Conservation (phyloP, 805 yeast species). For the Cyberlindnera bimundalis region DNA sequence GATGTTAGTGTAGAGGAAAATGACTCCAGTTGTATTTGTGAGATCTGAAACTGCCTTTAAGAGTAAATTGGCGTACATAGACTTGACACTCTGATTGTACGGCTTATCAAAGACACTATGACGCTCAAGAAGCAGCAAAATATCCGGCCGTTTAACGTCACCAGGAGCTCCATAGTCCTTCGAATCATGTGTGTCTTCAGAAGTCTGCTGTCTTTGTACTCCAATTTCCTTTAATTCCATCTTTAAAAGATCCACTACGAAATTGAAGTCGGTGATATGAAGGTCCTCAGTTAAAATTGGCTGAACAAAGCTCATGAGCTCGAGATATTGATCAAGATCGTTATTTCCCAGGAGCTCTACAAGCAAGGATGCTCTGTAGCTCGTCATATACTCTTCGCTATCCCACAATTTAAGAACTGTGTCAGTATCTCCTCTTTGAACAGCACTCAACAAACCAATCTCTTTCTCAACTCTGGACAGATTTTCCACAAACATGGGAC, state of each 20-base stretch:
- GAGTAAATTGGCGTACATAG: conserved; percentile 13
- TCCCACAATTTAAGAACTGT: conserved; percentile 3
- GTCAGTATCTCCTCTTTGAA: neutral
- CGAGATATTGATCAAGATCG: neutral
- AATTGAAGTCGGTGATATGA: conserved; percentile 12
- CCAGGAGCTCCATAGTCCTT: conserved; percentile 2
- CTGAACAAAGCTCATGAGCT: conserved; percentile 1
- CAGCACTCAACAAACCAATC: neutral
- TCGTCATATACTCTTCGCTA: neutral
- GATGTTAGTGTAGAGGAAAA: conserved; percentile 15
- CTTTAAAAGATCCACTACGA: conserved; percentile 9
- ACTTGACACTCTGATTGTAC: neutral
- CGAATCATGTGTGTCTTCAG: neutral
- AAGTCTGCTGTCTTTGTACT: conserved; percentile 5
- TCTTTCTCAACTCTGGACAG: conserved; percentile 1
- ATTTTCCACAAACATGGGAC: neutral
- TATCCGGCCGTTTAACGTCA: conserved; percentile 22
- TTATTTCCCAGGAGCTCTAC: neutral
- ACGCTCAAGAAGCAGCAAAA: conserved; percentile 1
- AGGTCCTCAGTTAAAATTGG: neutral
- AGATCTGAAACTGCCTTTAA: conserved; percentile 10
- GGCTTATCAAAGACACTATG: neutral
- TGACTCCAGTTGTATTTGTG: conserved; percentile 22
- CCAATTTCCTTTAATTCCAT: conserved; percentile 8
- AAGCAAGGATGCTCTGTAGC: conserved; percentile 1